phyloP scores from a whole-genome alignment of 306 rosid species.

The Betula pendula region DNA sequence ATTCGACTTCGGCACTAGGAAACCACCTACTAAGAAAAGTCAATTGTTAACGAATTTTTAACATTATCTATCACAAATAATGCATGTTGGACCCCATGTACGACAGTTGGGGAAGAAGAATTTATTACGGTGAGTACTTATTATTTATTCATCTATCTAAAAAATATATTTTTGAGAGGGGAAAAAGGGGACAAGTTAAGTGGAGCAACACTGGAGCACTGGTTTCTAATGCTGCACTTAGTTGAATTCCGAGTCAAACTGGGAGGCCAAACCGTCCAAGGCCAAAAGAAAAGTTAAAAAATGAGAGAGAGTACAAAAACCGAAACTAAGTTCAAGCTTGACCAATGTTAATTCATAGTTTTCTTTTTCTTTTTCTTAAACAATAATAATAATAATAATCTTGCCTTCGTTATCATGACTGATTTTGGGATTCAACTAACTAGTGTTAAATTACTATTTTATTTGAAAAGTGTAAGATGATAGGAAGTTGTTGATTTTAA shows the following conservation, averaged over 20 bases:
- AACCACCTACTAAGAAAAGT: constrained; percentile 39
- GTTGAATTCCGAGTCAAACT: background rate
- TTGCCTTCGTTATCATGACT: too few species aligned
- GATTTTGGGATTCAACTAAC: too few species aligned
- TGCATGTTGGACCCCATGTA: constrained; percentile 55
- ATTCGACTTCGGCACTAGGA: constrained; percentile 30
- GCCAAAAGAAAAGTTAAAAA: background rate
- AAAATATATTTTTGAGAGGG: background rate
- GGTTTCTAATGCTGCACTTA: background rate
- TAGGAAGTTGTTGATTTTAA: too few species aligned
- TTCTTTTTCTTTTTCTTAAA: too few species aligned
- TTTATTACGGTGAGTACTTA: constrained; percentile 21
- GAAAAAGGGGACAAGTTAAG: constrained; percentile 9
- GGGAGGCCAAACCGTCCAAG: background rate
- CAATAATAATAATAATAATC: too few species aligned
- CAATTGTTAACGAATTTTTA: constrained; percentile 45
- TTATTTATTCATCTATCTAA: constrained; percentile 13
- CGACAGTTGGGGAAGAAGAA: constrained; percentile 21
- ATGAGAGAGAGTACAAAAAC: background rate
- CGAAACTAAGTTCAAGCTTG: too few species aligned
- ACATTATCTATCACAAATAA: constrained; percentile 57
- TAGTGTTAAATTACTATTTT: too few species aligned
- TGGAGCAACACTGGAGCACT: background rate
- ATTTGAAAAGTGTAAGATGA: too few species aligned
- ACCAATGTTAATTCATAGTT: too few species aligned